These are phyloP conservation scores for Aquilaria malaccensis DNA, from an alignment of 345 rosid species.

Conservation along the genomic window DNA sequence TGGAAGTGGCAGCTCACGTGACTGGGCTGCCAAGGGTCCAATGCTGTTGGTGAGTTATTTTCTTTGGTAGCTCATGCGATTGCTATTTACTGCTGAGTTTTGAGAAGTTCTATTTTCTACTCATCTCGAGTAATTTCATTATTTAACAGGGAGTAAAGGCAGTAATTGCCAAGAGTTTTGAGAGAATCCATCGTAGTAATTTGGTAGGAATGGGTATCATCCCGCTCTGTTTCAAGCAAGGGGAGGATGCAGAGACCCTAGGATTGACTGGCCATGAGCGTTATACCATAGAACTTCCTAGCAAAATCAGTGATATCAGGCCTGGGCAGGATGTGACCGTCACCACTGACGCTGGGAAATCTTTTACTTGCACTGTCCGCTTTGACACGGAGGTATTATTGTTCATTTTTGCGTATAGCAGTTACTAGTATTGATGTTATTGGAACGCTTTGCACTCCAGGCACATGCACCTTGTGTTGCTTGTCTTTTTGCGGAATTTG, in stretches of 20 bases:
- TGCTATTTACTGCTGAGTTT: no score
- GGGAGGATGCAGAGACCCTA: conserved; percentile 86
- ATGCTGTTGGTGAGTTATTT: conserved; percentile 63
- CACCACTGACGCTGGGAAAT: conserved; percentile 73
- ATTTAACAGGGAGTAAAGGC: conserved; percentile 85
- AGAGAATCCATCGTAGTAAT: conserved; percentile 97
- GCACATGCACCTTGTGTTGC: neutral
- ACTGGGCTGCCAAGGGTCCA: conserved; percentile 99
- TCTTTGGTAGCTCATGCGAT: no score
- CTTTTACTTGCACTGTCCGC: conserved; percentile 85
- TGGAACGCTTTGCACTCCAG: neutral
- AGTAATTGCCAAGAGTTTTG: conserved; percentile 94
- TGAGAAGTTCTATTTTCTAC: neutral
- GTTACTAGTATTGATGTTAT: neutral
- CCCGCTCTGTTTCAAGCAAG: conserved; percentile 89
- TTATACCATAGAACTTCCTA: conserved; percentile 80
- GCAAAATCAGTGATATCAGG: conserved; percentile 53
- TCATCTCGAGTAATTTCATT: conserved; percentile 9
- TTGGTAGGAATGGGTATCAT: conserved; percentile 98
- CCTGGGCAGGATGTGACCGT: conserved; percentile 97
- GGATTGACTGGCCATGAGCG: conserved; percentile 92
- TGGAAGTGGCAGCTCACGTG: conserved; percentile 99
- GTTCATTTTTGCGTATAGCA: neutral
- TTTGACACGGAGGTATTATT: conserved; percentile 89
- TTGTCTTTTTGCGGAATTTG: neutral